phyloP scores from a whole-genome alignment of 148 eudicot genomes.

The Talinum fruticosum region DNA sequence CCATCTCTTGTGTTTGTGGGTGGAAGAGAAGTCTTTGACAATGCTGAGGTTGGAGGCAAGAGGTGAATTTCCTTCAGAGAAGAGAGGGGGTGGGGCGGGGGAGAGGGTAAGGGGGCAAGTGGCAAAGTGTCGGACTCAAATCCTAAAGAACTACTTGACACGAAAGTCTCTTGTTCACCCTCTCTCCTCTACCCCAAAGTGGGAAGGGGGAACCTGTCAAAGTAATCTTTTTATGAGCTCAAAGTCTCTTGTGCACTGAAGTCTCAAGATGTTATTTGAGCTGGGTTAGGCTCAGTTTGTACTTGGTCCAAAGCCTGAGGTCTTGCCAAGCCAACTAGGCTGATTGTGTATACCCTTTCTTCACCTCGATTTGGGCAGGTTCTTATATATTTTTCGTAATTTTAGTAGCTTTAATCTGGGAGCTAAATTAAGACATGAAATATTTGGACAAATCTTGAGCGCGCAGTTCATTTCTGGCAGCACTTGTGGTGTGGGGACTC shows the following conservation, averaged over 20 bases:
- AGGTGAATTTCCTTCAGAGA: background rate
- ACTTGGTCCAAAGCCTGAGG: background rate
- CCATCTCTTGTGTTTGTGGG: background rate
- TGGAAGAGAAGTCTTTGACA: too few relatives aligned
- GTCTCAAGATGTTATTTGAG: too few relatives aligned
- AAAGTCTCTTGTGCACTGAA: too few relatives aligned
- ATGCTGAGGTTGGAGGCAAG: background rate
- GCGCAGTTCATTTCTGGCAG: background rate
- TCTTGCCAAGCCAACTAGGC: background rate
- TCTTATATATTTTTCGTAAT: background rate
- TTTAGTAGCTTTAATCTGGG: background rate
- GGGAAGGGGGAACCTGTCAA: background rate
- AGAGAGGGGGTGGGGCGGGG: background rate
- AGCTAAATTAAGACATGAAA: background rate
- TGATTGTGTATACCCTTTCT: background rate
- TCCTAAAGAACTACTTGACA: background rate
- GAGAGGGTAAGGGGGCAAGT: background rate
- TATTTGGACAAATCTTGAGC: slow-evolving; percentile 1
- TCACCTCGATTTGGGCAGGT: background rate
- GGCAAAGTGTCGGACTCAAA: background rate
- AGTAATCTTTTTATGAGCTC: too few relatives aligned
- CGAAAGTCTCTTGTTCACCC: background rate
- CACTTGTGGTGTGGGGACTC: background rate
- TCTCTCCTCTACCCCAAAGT: background rate
- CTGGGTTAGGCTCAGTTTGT: background rate